These are phyloP conservation scores for Ottelia alismoides DNA, from an alignment of 106 monocot genomes.

Conservation along the genomic window DNA sequence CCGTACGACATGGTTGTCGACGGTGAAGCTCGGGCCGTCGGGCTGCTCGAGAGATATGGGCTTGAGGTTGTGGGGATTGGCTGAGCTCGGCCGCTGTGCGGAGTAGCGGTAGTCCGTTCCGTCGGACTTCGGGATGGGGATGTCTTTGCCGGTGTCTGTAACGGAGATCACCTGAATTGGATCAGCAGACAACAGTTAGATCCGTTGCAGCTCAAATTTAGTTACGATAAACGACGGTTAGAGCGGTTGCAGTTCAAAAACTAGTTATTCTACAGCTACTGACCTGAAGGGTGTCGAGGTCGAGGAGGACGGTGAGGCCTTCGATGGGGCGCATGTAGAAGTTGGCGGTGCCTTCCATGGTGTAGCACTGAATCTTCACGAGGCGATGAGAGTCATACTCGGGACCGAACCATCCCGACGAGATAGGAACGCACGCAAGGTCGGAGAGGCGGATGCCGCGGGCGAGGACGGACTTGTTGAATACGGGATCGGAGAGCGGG, in stretches of 20 bases:
- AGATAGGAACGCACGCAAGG: slow-evolving; percentile 77
- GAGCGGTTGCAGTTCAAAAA: too few species aligned
- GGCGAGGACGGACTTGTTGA: slow-evolving; percentile 39
- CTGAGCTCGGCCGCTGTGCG: not conserved
- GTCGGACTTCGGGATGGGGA: slow-evolving; percentile 58
- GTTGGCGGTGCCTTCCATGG: slow-evolving; percentile 78
- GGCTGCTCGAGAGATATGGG: slow-evolving; percentile 81
- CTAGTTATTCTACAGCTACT: too few species aligned
- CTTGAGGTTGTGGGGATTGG: not conserved
- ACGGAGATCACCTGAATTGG: too few species aligned
- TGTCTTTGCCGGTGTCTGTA: slow-evolving; percentile 27
- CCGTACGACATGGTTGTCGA: slow-evolving; percentile 32
- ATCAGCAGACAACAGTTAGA: too few species aligned
- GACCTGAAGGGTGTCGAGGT: slow-evolving; percentile 67
- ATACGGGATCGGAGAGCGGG: slow-evolving; percentile 39
- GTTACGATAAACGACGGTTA: too few species aligned
- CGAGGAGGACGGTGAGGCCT: slow-evolving; percentile 81
- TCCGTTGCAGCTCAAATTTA: too few species aligned
- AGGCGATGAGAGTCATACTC: slow-evolving; percentile 40
- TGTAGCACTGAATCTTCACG: slow-evolving; percentile 83
- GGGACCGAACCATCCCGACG: slow-evolving; percentile 61
- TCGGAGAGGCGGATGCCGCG: slow-evolving; percentile 72
- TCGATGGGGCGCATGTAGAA: slow-evolving; percentile 99
- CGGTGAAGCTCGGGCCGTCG: slow-evolving; percentile 59
- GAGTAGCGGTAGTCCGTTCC: slow-evolving; percentile 68